phyloP scores from a whole-genome alignment of 345 rosid species.

The Salix suchowensis region DNA sequence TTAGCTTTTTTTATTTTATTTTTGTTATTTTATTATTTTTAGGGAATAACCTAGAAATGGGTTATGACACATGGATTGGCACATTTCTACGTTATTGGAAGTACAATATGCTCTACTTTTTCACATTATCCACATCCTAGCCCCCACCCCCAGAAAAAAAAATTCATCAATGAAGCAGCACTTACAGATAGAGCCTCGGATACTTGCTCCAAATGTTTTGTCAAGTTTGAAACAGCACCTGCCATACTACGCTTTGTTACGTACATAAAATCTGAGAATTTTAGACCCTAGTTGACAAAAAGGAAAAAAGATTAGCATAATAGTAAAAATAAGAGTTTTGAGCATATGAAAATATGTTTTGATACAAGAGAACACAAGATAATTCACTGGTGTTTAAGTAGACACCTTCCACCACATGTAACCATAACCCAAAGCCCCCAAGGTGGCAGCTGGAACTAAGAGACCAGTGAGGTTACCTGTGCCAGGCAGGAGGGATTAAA shows the following conservation, averaged over 20 bases:
- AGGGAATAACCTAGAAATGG: too few relatives aligned
- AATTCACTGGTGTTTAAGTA: background rate
- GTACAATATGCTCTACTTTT: background rate
- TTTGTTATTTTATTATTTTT: too few relatives aligned
- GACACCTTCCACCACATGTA: constrained; percentile 99
- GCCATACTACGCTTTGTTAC: constrained; percentile 79
- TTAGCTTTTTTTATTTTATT: too few relatives aligned
- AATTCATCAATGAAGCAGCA: background rate
- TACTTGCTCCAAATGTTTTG: constrained; percentile 77
- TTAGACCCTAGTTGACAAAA: constrained; percentile 54
- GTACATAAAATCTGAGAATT: constrained; percentile 83
- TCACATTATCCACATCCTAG: background rate
- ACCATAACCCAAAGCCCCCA: constrained; percentile 93
- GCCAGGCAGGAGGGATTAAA: background rate
- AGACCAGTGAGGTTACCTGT: constrained; percentile 57
- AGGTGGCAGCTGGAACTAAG: constrained; percentile 67
- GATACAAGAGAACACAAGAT: background rate
- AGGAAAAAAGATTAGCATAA: constrained; percentile 13
- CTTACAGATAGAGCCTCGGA: constrained; percentile 75
- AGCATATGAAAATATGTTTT: background rate
- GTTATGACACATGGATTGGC: background rate
- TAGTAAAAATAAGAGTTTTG: background rate
- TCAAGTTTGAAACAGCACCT: constrained; percentile 69
- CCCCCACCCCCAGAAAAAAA: background rate
- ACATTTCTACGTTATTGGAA: background rate